Conservation (phyloP, 2,329 filamentous ascomycete species). For the Exophiala mesophila region DNA sequence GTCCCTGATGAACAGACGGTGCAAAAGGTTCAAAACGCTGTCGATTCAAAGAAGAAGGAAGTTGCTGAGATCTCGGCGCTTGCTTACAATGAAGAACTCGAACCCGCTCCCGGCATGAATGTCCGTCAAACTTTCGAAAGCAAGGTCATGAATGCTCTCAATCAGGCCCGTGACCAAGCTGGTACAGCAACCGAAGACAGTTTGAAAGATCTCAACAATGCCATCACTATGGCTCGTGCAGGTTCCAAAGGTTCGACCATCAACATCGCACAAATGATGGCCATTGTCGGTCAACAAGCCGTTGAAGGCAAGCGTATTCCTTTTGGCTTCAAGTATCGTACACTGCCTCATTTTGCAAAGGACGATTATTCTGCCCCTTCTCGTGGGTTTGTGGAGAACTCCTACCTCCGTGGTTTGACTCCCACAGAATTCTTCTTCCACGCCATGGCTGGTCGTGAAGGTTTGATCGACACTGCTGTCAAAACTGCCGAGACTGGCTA, state of each 20-base stretch:
- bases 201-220: conserved; percentile 94
- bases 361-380: conserved; percentile 98
- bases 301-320: conserved; percentile 98
- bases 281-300: conserved; percentile 94
- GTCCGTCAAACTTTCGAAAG: conserved; percentile 97
- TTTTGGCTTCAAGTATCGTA: conserved; percentile 98
- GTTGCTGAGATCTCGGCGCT: conserved; percentile 69
- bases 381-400: conserved; percentile 97
- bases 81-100: conserved; percentile 81
- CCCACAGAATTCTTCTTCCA: conserved; percentile 99
- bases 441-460: conserved; percentile 99
- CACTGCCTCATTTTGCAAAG: conserved; percentile 95
- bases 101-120: conserved; percentile 96
- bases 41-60: conserved; percentile 74
- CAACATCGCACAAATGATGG: conserved; percentile 99
- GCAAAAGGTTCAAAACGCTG: conserved; percentile 73
- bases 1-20: conserved; percentile 86
- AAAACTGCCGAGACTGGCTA: conserved; percentile 99
- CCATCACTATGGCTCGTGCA: conserved; percentile 90
- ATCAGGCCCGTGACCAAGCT: conserved; percentile 92
- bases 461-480: conserved; percentile 98
- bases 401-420: conserved; percentile 90
- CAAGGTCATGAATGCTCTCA: conserved; percentile 89
- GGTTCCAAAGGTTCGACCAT: conserved; percentile 98
- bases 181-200: conserved; percentile 88